Percentiles rank a stretch among this genome's conserved stretches.
Evolutionary conservation across 371 early-diverging fungal genomes (phyloP).

Genomic region (Mucor velutinosus): DNA sequence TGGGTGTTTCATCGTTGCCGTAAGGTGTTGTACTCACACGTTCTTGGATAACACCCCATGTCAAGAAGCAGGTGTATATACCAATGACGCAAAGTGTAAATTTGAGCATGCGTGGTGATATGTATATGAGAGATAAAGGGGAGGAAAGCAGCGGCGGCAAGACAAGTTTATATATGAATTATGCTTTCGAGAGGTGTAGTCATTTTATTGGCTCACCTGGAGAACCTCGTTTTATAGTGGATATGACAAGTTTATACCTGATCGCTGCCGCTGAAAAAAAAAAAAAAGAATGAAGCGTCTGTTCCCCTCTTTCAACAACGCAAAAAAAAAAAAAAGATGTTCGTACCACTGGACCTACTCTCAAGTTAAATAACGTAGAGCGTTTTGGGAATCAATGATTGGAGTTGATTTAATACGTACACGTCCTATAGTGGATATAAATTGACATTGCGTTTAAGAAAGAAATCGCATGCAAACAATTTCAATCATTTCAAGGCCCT

Average conservation of each 20-base stretch:
- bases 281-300: too few species aligned
- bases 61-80: conserved; percentile 93
- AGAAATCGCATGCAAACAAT: too few species aligned
- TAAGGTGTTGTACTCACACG: conserved; percentile 87
- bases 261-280: too few species aligned
- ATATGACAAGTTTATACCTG: neutral
- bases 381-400: too few species aligned
- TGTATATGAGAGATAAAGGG: neutral
- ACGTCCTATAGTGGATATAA: too few species aligned
- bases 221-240: neutral
- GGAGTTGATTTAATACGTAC: too few species aligned
- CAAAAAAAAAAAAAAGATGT: too few species aligned
- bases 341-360: too few species aligned
- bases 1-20: conserved; percentile 55
- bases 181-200: neutral
- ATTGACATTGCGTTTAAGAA: too few species aligned
- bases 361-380: too few species aligned
- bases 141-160: neutral
- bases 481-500: too few species aligned
- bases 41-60: conserved; percentile 95
- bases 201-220: neutral
- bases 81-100: conserved; percentile 81
- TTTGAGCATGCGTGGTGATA: conserved; percentile 52
- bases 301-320: too few species aligned
- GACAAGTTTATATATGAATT: neutral